Evolutionary conservation across 495 filamentous ascomycete genomes (phyloP), one percentile per base, ranked within the genome.

Genomic region (Neurospora intermedia): DNA sequence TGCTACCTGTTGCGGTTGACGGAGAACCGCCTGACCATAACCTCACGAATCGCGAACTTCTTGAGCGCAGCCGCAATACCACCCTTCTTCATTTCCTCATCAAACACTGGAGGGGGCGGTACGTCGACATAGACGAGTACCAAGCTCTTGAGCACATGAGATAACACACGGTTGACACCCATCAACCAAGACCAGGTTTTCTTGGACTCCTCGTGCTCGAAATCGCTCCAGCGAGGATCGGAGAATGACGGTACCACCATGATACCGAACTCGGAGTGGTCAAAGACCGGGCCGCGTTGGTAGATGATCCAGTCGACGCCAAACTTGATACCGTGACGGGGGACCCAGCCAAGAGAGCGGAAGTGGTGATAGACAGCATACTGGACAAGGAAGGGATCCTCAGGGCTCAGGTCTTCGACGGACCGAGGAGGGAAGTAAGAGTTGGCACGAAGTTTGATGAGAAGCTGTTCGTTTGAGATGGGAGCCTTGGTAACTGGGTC

Each of bases 291-390:
- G 0, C 96, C 96, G n/a, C 94, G 91, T 73, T 94, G 89, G 83
- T 99, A 99, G 35, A 99, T 87, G 31, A 99, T 85, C 82, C 91
- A 97, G 81, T 99, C 96, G 38, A 93, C 91, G 71, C 91, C 92
- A 78, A 99, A 99, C 81, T 99, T 99, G 76, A 97, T 89, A 48
- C 96, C 96, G 35, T 92, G 89, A 20, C 96, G 91, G 1, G 95
- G 89, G n/a, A 97, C 93, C 96, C 96, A 99, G 69, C 96, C 96
- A 0, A 98, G 87, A 8, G 94, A 96, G 35, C 96, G 93, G 83
- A 96, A 99, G 81, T 99, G 96, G 77, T 99, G 96, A 78, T 97
- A 99, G 16, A 91, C 92, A 41, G 89, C 88, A 78, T 98, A 99
- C 43, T 91, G 89, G 31, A 96, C 78, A 62, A 97, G 84, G 82